phyloP scores from a whole-genome alignment of 352 stramenopile genomes.

The Discostella stelligera region DNA sequence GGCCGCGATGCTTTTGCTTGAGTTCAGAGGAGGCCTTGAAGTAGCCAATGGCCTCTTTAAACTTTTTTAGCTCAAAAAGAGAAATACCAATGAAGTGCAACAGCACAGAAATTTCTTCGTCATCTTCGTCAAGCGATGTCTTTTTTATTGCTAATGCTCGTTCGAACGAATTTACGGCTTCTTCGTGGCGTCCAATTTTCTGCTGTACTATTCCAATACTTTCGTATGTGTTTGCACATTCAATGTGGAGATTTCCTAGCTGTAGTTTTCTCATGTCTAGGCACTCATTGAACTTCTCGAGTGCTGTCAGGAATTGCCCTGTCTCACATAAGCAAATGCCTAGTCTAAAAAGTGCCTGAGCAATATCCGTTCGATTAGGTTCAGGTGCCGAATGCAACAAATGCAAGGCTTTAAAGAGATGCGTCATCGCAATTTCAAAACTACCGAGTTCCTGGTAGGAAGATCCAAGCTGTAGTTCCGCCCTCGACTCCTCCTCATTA shows the following conservation, averaged over 20 bases:
- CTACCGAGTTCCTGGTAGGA: constrained; percentile 58
- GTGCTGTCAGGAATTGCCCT: constrained; percentile 50
- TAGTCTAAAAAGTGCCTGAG: constrained; percentile 60
- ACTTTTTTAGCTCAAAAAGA: constrained; percentile 48
- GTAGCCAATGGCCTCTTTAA: constrained; percentile 39
- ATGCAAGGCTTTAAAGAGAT: constrained; percentile 49
- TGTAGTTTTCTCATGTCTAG: constrained; percentile 51
- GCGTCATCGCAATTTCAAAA: constrained; percentile 48
- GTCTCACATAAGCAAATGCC: constrained; percentile 66
- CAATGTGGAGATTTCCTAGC: constrained; percentile 53
- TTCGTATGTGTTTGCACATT: constrained; percentile 63
- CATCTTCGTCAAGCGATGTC: constrained; percentile 41
- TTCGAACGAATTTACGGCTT: constrained; percentile 63
- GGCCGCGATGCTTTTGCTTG: constrained; percentile 48
- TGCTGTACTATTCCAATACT: constrained; percentile 71
- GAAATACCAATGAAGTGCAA: constrained; percentile 60
- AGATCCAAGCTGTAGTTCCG: constrained; percentile 53
- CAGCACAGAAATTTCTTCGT: constrained; percentile 62
- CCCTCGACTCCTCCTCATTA: constrained; percentile 42
- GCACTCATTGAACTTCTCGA: constrained; percentile 58
- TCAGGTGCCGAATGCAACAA: constrained; percentile 42
- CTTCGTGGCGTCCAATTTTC: constrained; percentile 56
- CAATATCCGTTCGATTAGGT: constrained; percentile 49
- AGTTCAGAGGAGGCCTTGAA: constrained; percentile 48
- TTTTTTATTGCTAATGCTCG: constrained; percentile 65